A percentile compares a stretch with the other conserved stretches of the same genome.
These are phyloP conservation scores for Coniella vitis DNA, from an alignment of 2,329 filamentous ascomycete genomes.

Conservation along the genomic window DNA sequence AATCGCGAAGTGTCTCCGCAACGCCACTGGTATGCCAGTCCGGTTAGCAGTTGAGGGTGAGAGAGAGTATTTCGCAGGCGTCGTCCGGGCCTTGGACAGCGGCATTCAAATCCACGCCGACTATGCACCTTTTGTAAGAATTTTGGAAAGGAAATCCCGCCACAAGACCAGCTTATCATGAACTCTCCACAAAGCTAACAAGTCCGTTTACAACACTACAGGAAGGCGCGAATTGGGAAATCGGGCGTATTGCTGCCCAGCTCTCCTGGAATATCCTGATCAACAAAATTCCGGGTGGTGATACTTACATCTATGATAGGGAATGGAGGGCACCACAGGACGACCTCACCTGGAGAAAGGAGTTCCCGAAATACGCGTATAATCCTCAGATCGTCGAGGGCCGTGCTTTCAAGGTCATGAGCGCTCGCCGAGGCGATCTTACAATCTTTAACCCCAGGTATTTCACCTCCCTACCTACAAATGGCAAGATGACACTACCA, in stretches of 20 bases:
- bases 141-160: not conserved
- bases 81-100: not conserved
- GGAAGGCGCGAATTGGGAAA: slow-evolving; percentile 1
- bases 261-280: slow-evolving; percentile 3
- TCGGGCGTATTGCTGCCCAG: not conserved
- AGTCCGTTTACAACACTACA: no score
- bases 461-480: no score
- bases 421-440: not conserved
- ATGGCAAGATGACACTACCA: not conserved
- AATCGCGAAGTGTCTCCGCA: not conserved
- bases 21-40: not conserved
- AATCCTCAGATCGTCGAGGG: not conserved
- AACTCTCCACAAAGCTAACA: not conserved
- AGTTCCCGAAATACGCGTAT: not conserved
- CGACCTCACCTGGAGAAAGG: not conserved
- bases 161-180: not conserved
- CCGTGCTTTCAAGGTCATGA: not conserved
- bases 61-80: not conserved
- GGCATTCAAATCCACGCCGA: not conserved
- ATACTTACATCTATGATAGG: slow-evolving; percentile 2
- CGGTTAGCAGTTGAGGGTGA: not conserved
- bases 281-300: slow-evolving; percentile 1
- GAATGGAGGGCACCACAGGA: not conserved
- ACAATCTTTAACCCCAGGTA: not conserved
- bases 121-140: not conserved